phyloP scores from a whole-genome alignment of 176 grass and related monocot species.

The Oryza rufipogon region DNA sequence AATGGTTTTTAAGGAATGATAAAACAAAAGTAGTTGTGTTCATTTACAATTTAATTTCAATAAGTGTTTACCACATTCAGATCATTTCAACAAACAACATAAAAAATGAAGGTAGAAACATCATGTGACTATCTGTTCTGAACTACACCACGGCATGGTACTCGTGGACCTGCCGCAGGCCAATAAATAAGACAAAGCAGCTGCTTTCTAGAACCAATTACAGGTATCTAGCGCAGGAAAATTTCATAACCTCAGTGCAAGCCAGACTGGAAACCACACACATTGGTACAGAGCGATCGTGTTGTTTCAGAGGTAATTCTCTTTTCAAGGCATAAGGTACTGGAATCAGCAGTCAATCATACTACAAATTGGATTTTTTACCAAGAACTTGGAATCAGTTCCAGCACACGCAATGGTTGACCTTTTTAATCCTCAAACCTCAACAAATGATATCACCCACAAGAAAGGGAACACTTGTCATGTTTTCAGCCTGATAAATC shows the following conservation, averaged over 20 bases:
- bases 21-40: neutral
- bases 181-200: neutral
- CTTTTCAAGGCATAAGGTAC: neutral
- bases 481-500: neutral
- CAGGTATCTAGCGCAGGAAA: neutral
- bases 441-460: neutral
- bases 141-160: neutral
- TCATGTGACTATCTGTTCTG: neutral
- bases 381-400: neutral
- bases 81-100: neutral
- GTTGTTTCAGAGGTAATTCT: neutral
- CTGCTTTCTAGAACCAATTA: neutral
- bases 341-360: neutral
- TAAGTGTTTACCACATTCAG: neutral
- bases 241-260: neutral
- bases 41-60: neutral
- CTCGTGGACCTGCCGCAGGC: neutral
- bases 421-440: too few species aligned
- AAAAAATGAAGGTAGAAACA: neutral
- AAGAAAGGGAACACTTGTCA: neutral
- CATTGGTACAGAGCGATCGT: neutral
- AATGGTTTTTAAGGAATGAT: neutral
- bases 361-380: neutral
- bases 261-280: neutral
- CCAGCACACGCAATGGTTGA: neutral